Evolutionary conservation across 495 filamentous ascomycete genomes (phyloP), one percentile per base, ranked within the genome.

Genomic region (Aspergillus sclerotioniger): DNA sequence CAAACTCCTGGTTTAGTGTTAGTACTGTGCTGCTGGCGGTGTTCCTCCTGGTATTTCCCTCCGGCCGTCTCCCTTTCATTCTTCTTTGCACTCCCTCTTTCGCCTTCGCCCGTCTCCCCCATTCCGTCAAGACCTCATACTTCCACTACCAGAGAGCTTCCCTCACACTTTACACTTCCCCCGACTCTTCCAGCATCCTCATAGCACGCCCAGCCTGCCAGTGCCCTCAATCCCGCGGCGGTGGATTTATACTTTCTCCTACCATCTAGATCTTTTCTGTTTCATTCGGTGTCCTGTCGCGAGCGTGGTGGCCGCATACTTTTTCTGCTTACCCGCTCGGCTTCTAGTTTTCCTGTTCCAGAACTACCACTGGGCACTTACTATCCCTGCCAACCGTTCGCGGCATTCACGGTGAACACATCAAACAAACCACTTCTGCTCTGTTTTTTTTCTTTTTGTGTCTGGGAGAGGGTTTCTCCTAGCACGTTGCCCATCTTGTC

Each of bases 311-410:
- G 50, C 54, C 54, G 53, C 57, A 39, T 56, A 50, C 17, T 58
- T 60, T 65, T 53, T 57, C 53, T 57, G 60, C 61, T 59, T 63
- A 66, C 64, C 60, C 58, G 64, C 48, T 62, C 57, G 47, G 44
- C 45, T 32, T 56, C 53, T 57, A 66, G 57, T 59, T 61, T 66
- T 55, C 59, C 51, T 55, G 50, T 66, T 61, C 62, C 60, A 72
- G 69, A 71, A 67, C 62, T 50, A 51, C 48, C 32, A 61, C 37
- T 52, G 6, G 35, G 37, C 25, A 51, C 51, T 45, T 53, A 54
- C 60, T 46, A 72, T 76, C 73, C 73, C 73, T 76, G 72, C 67
- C 72, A 67, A 63, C 70, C 62, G 45, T 60, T 64, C 66, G 59
- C 64, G 58, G 60, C 59, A n/a, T 59, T 67, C 51, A 19, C 33